Base-by-base conservation (phyloP, 768 basidiomycete species). In the Phylloporus arenicola region DNA sequence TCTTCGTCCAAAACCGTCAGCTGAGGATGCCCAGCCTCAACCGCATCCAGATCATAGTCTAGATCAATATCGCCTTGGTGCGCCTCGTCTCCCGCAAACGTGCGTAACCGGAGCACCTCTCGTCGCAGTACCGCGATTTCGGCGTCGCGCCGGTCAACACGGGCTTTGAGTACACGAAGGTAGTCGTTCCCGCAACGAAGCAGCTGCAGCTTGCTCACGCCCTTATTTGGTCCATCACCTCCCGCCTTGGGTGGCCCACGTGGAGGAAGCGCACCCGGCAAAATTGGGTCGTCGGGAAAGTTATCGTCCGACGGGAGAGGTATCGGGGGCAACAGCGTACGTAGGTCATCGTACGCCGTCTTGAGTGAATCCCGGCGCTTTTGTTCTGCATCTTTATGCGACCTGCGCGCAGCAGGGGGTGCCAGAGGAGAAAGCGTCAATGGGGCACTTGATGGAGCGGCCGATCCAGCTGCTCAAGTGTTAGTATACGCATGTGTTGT, bases 351-450 rank as follows among this genome's bases (percentile, higher is more conserved):
- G 60, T 87, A 98, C 4, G 93, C 92, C 14, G 88, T 84, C 72
- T 98, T 99, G 52, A 98, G 81, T 39, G 91, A 93, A 69, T 99
- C 95, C 9, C 96, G 84, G 40, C 96, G 86, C 65, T 94, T 93
- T 67, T 99, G 96, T 69, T 99, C 96, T 6, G 96, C 96, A 12
- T 85, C 89, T 70, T 97, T 98, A 70, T 99, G 90, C 7, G 89
- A 89, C 25, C 84, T 85, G 67, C 90, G 91, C 52, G 82, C 79
- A 42, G 78, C 68, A 31, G 75, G 75, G 25, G 69, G 70, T 37
- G 68, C 67, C 39, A 62, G 78, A 55, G 64, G 79, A 55, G 64
- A 58, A 37, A 64, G 19, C 8, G 61, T 37, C 3, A 61, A 58
- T 19, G 68, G 55, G 13, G 57, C 43, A 27, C 60, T 65, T 19